phyloP scores from a whole-genome alignment of 148 eudicot genomes.

The Nyssa sinensis region DNA sequence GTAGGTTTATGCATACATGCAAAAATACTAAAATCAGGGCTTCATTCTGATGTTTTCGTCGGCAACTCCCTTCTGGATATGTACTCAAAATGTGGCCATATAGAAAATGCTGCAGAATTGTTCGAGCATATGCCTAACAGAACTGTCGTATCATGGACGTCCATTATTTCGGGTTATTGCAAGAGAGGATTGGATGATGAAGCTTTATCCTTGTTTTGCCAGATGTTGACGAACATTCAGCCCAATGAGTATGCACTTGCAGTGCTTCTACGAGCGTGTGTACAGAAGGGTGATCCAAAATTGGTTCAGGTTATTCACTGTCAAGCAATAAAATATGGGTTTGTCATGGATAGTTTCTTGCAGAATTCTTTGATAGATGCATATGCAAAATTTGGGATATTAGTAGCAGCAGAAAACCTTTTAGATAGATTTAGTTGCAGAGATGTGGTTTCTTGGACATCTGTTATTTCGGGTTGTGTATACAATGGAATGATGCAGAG shows the following conservation, averaged over 20 bases:
- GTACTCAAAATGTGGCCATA: constrained; percentile 21
- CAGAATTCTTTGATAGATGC: constrained; percentile 29
- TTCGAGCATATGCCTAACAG: constrained; percentile 26
- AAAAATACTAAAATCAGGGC: constrained; percentile 16
- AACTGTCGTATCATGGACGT: constrained; percentile 31
- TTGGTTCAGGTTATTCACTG: constrained; percentile 19
- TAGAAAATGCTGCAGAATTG: constrained; percentile 18
- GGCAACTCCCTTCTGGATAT: constrained; percentile 23
- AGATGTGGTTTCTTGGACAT: constrained; percentile 35
- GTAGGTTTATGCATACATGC: constrained; percentile 25
- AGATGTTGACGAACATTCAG: constrained; percentile 11
- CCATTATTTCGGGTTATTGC: constrained; percentile 22
- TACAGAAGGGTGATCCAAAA: too few species aligned
- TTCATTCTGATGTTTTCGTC: constrained; percentile 5
- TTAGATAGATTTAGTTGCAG: constrained; percentile 7
- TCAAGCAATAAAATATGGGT: constrained; percentile 17
- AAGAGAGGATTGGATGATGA: constrained; percentile 10
- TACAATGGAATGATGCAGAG: constrained; percentile 13
- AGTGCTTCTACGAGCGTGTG: constrained; percentile 26
- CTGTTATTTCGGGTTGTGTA: constrained; percentile 25
- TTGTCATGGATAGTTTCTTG: constrained; percentile 16
- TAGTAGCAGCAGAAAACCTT: constrained; percentile 16
- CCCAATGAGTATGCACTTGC: constrained; percentile 26
- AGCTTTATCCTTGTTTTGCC: constrained; percentile 19
- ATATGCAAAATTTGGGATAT: constrained; percentile 22